phyloP scores from a whole-genome alignment of 306 rosid genomes.

The Vigna unguiculata region DNA sequence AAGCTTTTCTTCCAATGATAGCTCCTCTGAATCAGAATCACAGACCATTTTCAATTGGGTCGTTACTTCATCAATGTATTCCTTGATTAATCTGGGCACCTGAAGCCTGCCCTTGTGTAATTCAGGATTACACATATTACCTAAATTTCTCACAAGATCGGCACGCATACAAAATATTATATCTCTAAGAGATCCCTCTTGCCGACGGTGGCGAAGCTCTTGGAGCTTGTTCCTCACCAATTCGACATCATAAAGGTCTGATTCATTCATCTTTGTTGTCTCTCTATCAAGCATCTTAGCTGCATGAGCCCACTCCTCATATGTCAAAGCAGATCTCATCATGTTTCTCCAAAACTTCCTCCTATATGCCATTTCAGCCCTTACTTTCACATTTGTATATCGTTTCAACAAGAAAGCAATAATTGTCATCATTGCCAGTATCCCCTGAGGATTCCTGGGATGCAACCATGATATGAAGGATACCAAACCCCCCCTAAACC shows the following conservation, averaged over 20 bases:
- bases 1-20: conserved; percentile 84
- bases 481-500: conserved; percentile 57
- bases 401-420: conserved; percentile 86
- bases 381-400: conserved; percentile 74
- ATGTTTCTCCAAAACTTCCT: conserved; percentile 95
- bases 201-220: conserved; percentile 87
- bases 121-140: conserved; percentile 94
- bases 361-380: conserved; percentile 92
- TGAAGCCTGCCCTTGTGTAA: conserved; percentile 93
- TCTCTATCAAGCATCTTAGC: conserved; percentile 97
- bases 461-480: conserved; percentile 77
- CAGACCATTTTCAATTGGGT: conserved; percentile 94
- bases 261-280: conserved; percentile 87
- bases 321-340: conserved; percentile 92
- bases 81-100: conserved; percentile 85
- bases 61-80: conserved; percentile 86
- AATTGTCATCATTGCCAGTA: conserved; percentile 85
- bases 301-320: conserved; percentile 99
- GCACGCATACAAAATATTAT: conserved; percentile 95
- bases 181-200: conserved; percentile 82
- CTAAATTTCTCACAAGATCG: conserved; percentile 89
- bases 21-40: conserved; percentile 84
- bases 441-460: conserved; percentile 95
- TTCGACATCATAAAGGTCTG: conserved; percentile 81
- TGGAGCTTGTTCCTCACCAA: conserved; percentile 85